Percentiles rank a stretch among this genome's conserved stretches.
Conservation (phyloP, 202 grass and related monocot genomes). For the Bolboschoenoplectus hybrid region DNA sequence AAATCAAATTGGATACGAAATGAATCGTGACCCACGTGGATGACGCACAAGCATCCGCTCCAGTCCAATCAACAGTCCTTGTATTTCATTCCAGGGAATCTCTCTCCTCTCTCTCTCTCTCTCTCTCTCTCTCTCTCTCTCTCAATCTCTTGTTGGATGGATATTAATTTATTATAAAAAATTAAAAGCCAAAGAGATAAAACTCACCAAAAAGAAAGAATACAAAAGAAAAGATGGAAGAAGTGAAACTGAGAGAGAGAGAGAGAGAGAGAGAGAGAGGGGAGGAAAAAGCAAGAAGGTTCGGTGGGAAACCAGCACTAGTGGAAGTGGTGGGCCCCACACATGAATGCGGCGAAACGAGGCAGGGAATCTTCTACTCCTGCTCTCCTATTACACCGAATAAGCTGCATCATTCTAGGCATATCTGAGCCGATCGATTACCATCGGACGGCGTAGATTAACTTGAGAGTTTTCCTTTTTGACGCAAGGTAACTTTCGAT, state of each 20-base stretch:
- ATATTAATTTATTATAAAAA: not conserved
- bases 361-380: not conserved
- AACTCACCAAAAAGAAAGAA: not conserved
- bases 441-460: not conserved
- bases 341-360: constrained; percentile 35
- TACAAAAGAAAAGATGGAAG: not conserved
- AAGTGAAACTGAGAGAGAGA: not conserved
- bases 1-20: constrained; percentile 35
- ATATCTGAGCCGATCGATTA: not conserved
- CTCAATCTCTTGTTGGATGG: not conserved
- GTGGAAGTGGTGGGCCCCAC: constrained; percentile 25
- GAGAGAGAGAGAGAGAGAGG: too few species aligned
- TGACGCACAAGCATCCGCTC: constrained; percentile 25
- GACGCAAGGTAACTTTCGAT: too few species aligned
- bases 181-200: not conserved
- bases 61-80: constrained; percentile 26
- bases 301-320: constrained; percentile 14
- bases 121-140: not conserved
- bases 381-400: not conserved
- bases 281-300: constrained; percentile 30
- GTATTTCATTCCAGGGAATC: constrained; percentile 29
- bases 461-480: not conserved
- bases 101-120: constrained; percentile 22
- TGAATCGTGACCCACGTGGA: constrained; percentile 25
- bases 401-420: not conserved